Percentiles rank a stretch among this genome's conserved stretches.
These are phyloP conservation scores for Anastatica hierochuntica DNA, from an alignment of 345 rosid genomes.

Conservation along the genomic window DNA sequence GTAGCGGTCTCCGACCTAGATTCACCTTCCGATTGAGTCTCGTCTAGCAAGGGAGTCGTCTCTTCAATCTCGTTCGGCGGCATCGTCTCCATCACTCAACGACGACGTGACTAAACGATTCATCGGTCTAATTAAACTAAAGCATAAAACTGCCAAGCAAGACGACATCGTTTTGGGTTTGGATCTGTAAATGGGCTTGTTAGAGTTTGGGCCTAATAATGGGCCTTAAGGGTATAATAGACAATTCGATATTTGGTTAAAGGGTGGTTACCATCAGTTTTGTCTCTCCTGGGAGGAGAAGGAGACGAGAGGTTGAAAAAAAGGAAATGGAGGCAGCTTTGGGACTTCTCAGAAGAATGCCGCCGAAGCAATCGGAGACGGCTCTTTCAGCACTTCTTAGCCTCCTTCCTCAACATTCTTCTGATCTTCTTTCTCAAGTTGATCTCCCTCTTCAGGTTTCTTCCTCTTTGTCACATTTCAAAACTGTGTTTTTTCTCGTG, in stretches of 20 bases:
- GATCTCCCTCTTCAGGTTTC: conserved; percentile 92
- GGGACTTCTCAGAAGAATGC: conserved; percentile 89
- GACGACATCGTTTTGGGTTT: neutral
- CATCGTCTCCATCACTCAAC: conserved; percentile 18
- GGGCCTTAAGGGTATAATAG: too few species aligned
- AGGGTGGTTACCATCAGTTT: too few species aligned
- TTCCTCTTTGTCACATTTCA: too few species aligned
- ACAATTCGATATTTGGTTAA: too few species aligned
- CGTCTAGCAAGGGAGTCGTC: conserved; percentile 18
- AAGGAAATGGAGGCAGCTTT: conserved; percentile 97
- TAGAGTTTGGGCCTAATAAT: neutral
- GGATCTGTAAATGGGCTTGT: too few species aligned
- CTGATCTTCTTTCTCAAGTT: conserved; percentile 97
- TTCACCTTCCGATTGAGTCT: conserved; percentile 4
- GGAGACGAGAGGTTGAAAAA: too few species aligned
- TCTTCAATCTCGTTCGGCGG: conserved; percentile 37
- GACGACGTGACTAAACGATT: conserved; percentile 9
- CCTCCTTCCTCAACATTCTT: conserved; percentile 82
- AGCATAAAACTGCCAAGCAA: too few species aligned
- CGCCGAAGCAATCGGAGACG: conserved; percentile 80
- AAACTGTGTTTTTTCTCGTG: too few species aligned
- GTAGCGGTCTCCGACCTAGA: conserved; percentile 25
- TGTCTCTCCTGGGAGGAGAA: too few species aligned
- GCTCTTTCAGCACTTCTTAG: conserved; percentile 90
- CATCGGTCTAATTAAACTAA: conserved; percentile 4